Evolutionary conservation across 352 stramenopile genomes (phyloP).

Genomic region (Phytophthora europaea): DNA sequence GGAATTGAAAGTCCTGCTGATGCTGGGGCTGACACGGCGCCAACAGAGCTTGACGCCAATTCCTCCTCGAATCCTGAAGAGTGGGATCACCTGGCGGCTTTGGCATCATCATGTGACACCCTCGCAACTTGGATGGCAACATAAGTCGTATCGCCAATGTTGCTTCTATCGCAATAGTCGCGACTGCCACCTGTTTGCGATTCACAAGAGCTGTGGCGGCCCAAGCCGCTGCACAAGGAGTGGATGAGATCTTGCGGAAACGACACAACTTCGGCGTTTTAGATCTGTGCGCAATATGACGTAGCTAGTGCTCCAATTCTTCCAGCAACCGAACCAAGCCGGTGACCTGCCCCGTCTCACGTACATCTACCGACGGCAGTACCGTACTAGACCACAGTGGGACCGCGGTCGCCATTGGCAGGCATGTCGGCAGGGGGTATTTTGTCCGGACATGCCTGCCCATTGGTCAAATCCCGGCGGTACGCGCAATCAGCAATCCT

Average conservation of each 20-base stretch:
- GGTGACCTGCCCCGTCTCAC: neutral
- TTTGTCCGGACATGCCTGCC: too few species aligned
- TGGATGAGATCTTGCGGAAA: neutral
- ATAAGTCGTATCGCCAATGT: conserved; percentile 2
- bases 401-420: neutral
- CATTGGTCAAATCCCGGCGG: neutral
- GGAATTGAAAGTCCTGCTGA: too few species aligned
- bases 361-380: neutral
- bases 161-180: neutral
- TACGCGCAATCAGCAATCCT: conserved; percentile 22
- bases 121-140: neutral
- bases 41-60: too few species aligned
- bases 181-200: neutral
- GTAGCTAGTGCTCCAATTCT: neutral
- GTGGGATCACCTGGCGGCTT: conserved; percentile 11
- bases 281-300: too few species aligned
- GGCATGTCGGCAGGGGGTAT: too few species aligned
- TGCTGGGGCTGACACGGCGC: too few species aligned
- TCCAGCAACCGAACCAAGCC: neutral
- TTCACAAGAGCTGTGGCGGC: too few species aligned
- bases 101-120: conserved; percentile 13
- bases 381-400: neutral
- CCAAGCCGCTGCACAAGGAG: neutral
- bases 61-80: neutral
- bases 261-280: neutral